Percentiles rank a stretch among this genome's conserved stretches.
Conservation (phyloP, 2,329 filamentous ascomycete species). For the Elsinoe arachidis region DNA sequence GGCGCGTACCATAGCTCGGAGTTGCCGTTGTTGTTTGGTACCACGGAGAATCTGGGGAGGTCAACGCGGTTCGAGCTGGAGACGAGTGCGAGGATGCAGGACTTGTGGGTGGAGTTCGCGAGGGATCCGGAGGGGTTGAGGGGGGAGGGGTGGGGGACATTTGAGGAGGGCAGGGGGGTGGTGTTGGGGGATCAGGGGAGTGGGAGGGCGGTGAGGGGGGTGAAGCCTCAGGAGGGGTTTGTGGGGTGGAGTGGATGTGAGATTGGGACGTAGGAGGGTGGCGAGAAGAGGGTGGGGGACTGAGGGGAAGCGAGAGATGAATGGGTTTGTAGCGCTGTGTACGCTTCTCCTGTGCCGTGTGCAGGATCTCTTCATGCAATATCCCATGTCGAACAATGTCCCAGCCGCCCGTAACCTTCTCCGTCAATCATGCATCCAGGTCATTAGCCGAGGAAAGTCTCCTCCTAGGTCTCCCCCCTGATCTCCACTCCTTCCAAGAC, state of each 20-base stretch:
- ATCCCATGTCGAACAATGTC: background rate
- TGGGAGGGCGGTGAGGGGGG: background rate
- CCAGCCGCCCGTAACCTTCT: background rate
- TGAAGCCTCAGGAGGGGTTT: background rate
- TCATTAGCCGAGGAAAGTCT: background rate
- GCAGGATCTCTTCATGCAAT: background rate
- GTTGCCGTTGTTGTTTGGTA: conserved; percentile 27
- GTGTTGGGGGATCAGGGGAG: background rate
- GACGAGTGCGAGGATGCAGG: background rate
- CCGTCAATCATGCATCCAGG: background rate
- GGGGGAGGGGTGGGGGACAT: background rate
- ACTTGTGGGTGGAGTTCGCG: background rate
- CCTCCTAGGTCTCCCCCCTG: conserved; percentile 44
- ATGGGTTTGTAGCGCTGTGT: background rate
- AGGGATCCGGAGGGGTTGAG: background rate
- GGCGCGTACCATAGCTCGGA: conserved; percentile 40
- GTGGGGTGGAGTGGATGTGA: background rate
- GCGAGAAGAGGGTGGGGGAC: too few species aligned
- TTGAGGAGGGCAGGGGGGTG: background rate
- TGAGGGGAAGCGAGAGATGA: background rate
- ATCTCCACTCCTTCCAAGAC: conserved; percentile 62
- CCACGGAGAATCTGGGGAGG: conserved; percentile 19
- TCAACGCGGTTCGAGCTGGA: background rate
- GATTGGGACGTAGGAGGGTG: background rate
- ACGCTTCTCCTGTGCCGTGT: background rate